Evolutionary conservation across 176 grass and related monocot species (phyloP).

Genomic region (Oryza glumipatula): DNA sequence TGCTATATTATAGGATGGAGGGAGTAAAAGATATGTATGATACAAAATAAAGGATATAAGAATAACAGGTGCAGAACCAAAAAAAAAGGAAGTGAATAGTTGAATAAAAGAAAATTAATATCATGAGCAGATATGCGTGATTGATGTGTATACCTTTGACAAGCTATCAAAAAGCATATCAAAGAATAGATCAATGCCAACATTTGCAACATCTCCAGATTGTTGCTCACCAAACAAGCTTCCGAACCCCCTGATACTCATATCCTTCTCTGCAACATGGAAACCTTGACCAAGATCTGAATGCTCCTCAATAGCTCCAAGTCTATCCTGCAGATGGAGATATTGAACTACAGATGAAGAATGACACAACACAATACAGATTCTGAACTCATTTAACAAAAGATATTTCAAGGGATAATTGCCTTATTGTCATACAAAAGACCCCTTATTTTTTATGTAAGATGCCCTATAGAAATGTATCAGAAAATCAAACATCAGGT

Average conservation of each 20-base stretch:
- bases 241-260: constrained; percentile 93
- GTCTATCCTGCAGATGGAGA: constrained; percentile 70
- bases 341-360: constrained; percentile 28
- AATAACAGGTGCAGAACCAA: neutral
- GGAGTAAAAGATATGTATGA: too few relatives aligned
- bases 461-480: too few relatives aligned
- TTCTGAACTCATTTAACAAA: too few relatives aligned
- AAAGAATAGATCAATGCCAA: constrained; percentile 94
- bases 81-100: constrained; percentile 7
- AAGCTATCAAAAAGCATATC: constrained; percentile 99
- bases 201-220: constrained; percentile 96
- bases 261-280: constrained; percentile 95
- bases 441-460: too few relatives aligned
- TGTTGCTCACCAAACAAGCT: constrained; percentile 98
- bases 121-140: constrained; percentile 9
- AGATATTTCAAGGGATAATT: too few relatives aligned
- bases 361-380: neutral
- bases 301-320: constrained; percentile 88
- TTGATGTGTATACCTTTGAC: constrained; percentile 66
- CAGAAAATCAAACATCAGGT: too few relatives aligned
- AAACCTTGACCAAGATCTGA: constrained; percentile 91
- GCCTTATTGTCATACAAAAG: too few relatives aligned
- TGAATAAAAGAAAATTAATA: neutral
- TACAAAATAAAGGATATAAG: neutral
- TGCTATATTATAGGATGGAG: too few relatives aligned